phyloP scores from a whole-genome alignment of 2,329 filamentous ascomycete genomes.

The Aureobasidium pullulans region DNA sequence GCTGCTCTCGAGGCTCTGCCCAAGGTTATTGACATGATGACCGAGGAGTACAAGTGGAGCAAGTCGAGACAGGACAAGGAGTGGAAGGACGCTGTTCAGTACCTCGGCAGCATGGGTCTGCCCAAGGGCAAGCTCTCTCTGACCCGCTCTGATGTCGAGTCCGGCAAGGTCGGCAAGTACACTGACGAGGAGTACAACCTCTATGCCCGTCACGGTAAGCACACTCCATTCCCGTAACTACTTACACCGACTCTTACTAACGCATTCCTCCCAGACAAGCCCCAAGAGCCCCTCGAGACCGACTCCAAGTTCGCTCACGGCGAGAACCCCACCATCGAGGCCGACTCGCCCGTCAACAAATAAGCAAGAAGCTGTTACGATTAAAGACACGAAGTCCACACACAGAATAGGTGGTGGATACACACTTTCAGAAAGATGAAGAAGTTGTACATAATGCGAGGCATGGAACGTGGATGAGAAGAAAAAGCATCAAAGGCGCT shows the following conservation, averaged over 20 bases:
- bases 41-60: slow-evolving; percentile 74
- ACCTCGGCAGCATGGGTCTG: slow-evolving; percentile 56
- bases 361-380: slow-evolving; percentile 25
- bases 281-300: slow-evolving; percentile 45
- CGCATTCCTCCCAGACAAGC: slow-evolving; percentile 37
- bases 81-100: slow-evolving; percentile 64
- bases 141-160: slow-evolving; percentile 52
- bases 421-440: neutral
- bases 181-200: slow-evolving; percentile 42
- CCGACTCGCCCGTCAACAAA: slow-evolving; percentile 42
- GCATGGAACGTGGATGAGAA: neutral
- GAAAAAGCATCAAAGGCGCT: slow-evolving; percentile 2
- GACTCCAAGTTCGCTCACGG: slow-evolving; percentile 40
- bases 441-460: slow-evolving; percentile 10
- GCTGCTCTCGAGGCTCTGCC: slow-evolving; percentile 82
- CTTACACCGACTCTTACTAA: neutral
- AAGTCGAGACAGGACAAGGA: slow-evolving; percentile 64
- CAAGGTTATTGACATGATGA: slow-evolving; percentile 82
- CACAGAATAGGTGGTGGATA: neutral
- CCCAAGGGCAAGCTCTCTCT: slow-evolving; percentile 48
- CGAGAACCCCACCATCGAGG: slow-evolving; percentile 37
- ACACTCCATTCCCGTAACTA: neutral
- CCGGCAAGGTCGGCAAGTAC: slow-evolving; percentile 43
- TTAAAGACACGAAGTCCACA: neutral
- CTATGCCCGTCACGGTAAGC: slow-evolving; percentile 44